phyloP scores from a whole-genome alignment of 2,329 filamentous ascomycete species.

The Coniochaeta sp. region DNA sequence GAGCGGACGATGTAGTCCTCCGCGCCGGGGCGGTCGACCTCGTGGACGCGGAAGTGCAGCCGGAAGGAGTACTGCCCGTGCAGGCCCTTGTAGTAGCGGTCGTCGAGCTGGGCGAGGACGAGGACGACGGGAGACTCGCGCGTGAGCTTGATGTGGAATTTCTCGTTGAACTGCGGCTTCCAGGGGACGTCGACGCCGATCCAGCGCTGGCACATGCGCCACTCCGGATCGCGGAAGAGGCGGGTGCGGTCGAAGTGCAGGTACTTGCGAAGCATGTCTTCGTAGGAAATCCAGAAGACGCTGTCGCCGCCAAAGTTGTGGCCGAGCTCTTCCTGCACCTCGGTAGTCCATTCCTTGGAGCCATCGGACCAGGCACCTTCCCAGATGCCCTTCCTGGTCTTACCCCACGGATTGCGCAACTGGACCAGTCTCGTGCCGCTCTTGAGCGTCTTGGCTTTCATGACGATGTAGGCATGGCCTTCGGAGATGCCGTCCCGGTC shows the following conservation, averaged over 20 bases:
- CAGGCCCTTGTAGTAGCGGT: constrained; percentile 50
- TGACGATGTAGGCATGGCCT: constrained; percentile 54
- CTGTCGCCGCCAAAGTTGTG: constrained; percentile 75
- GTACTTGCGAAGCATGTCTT: constrained; percentile 52
- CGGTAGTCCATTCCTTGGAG: constrained; percentile 75
- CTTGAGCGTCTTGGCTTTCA: constrained; percentile 45
- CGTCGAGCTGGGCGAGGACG: constrained; percentile 50
- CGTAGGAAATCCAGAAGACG: constrained; percentile 54
- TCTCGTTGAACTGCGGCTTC: constrained; percentile 48
- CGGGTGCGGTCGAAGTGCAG: constrained; percentile 52
- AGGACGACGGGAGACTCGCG: constrained; percentile 44
- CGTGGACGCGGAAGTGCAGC: constrained; percentile 47
- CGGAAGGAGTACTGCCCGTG: constrained; percentile 49
- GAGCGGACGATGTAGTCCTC: constrained; percentile 50
- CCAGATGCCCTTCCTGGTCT: constrained; percentile 71
- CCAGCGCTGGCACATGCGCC: constrained; percentile 41
- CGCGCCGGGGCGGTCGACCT: constrained; percentile 29
- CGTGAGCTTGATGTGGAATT: constrained; percentile 45
- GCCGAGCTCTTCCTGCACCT: constrained; percentile 65
- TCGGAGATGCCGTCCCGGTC: constrained; percentile 51
- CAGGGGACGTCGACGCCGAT: constrained; percentile 42
- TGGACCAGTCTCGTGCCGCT: constrained; percentile 57
- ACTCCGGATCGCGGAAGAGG: constrained; percentile 46
- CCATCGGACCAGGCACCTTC: constrained; percentile 75
- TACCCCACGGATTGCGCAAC: constrained; percentile 72